These are phyloP conservation scores for Exophiala lecanii-corni DNA, from an alignment of 2,329 filamentous ascomycete genomes.

Conservation along the genomic window DNA sequence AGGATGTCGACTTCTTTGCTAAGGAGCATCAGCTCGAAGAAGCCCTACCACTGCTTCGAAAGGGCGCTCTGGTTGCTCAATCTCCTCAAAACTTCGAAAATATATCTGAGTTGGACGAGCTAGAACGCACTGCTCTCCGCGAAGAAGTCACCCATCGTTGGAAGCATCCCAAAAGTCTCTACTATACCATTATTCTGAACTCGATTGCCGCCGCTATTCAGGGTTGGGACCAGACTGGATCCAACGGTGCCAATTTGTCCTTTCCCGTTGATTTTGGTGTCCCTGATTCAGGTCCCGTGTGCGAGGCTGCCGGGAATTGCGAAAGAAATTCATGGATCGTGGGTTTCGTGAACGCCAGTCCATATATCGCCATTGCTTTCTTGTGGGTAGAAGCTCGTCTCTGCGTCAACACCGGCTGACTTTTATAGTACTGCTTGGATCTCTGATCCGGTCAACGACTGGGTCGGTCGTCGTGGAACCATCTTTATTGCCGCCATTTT, in stretches of 20 bases:
- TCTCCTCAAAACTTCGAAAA: conserved; percentile 60
- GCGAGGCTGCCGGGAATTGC: conserved; percentile 30
- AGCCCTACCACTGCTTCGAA: conserved; percentile 55
- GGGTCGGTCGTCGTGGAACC: conserved; percentile 56
- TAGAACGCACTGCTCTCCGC: conserved; percentile 39
- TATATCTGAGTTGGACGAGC: conserved; percentile 55
- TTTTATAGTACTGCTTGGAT: conserved; percentile 57
- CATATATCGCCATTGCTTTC: conserved; percentile 49
- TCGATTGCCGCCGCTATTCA: conserved; percentile 50
- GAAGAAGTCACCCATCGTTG: conserved; percentile 46
- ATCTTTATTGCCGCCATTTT: conserved; percentile 62
- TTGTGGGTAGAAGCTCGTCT: conserved; percentile 35
- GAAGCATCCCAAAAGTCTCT: conserved; percentile 44
- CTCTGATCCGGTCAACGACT: conserved; percentile 59
- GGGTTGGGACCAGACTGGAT: conserved; percentile 44
- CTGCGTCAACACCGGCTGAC: conserved; percentile 11
- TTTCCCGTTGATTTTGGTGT: conserved; percentile 48
- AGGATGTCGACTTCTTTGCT: conserved; percentile 39
- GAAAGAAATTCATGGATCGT: conserved; percentile 54
- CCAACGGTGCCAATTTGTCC: conserved; percentile 50
- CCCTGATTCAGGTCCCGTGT: conserved; percentile 29
- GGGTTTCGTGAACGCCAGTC: conserved; percentile 61
- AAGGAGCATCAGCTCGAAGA: conserved; percentile 55
- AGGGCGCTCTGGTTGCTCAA: conserved; percentile 70
- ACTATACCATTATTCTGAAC: conserved; percentile 46